Evolutionary conservation across 352 stramenopile species (phyloP), one percentile per base, ranked within the genome.

Genomic region (Phytophthora hybrid): DNA sequence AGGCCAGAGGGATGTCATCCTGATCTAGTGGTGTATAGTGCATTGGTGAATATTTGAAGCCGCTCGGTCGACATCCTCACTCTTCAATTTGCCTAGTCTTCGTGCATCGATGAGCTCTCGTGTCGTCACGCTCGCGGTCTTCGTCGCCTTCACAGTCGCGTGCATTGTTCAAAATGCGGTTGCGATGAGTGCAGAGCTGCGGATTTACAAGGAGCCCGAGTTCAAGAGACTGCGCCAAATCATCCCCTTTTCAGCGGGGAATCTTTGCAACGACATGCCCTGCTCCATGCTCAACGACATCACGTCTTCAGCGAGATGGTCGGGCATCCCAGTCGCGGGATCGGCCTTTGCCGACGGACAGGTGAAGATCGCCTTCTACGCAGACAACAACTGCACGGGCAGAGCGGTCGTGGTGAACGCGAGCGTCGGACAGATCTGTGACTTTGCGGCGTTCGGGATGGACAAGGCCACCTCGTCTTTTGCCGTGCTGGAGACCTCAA

Each of bases 201-300:
- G 71, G 23, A 41, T 78, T 34, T 78, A 78, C 60, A 74, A 71
- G 41, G 71, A 67, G 9, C 44, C 72, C 8, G 7, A 66, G 14
- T 73, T 73, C 67, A 78, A 72, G 52, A 54, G 72, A 31, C 67
- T 78, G 23, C 67, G 66, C 8, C 67, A 59, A 0, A 66, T 75
- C 44, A 65, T 75, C 19, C 14, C 31, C 0, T 19, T 78, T 46
- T 69, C 66, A 3, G 41, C 29, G n/a, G 34, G 41, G 5, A 76
- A 78, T 39, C 26, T 71, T n/a, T 78, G 72, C 62, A 76, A 79
- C 55, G 63, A 73, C 59, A 74, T 74, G 63, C n/a, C 66, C 18
- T 76, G 72, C 14, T 14, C 51, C 18, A 39, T 78, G 1, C 23
- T 26, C 26, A 62, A 56, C 41, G 39, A 32, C 11, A 54, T 26